Evolutionary conservation across 2,329 filamentous ascomycete species (phyloP).

Genomic region (Emericellopsis atlantica): DNA sequence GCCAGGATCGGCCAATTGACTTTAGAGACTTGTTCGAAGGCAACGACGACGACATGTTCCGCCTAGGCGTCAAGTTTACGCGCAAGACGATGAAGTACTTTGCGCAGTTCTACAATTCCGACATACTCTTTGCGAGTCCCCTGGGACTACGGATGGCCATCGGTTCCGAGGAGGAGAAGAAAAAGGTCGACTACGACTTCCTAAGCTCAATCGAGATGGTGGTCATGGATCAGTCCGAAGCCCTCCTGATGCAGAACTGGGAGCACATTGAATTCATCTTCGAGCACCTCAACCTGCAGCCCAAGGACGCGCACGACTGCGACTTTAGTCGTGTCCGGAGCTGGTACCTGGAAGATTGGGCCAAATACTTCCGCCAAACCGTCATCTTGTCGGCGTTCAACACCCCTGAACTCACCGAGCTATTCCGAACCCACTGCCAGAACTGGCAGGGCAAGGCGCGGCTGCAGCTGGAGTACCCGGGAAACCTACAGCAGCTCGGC

Average conservation of each 20-base stretch:
- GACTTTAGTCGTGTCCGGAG: slow-evolving; percentile 83
- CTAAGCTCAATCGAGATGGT: slow-evolving; percentile 87
- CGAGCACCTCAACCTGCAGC: slow-evolving; percentile 80
- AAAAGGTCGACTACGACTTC: slow-evolving; percentile 70
- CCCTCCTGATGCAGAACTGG: slow-evolving; percentile 96
- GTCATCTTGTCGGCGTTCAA: slow-evolving; percentile 72
- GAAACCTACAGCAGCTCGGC: slow-evolving; percentile 61
- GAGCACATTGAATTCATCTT: slow-evolving; percentile 90
- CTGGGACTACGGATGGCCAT: slow-evolving; percentile 85
- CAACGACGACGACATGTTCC: slow-evolving; percentile 96
- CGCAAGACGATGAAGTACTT: slow-evolving; percentile 93
- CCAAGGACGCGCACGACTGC: slow-evolving; percentile 79
- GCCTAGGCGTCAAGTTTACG: slow-evolving; percentile 91
- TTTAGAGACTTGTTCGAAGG: slow-evolving; percentile 84
- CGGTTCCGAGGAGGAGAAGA: slow-evolving; percentile 56
- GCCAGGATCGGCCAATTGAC: slow-evolving; percentile 67
- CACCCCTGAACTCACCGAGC: slow-evolving; percentile 74
- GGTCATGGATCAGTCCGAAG: slow-evolving; percentile 83
- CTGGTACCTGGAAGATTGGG: slow-evolving; percentile 88
- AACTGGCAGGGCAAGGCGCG: slow-evolving; percentile 75
- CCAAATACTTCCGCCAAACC: slow-evolving; percentile 72
- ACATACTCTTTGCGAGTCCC: slow-evolving; percentile 86
- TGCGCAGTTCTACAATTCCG: slow-evolving; percentile 88
- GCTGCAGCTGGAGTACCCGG: slow-evolving; percentile 54
- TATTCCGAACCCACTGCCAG: slow-evolving; percentile 63